Evolutionary conservation across 2,329 filamentous ascomycete species (phyloP).

Genomic region (Scytalidium lignicola): DNA sequence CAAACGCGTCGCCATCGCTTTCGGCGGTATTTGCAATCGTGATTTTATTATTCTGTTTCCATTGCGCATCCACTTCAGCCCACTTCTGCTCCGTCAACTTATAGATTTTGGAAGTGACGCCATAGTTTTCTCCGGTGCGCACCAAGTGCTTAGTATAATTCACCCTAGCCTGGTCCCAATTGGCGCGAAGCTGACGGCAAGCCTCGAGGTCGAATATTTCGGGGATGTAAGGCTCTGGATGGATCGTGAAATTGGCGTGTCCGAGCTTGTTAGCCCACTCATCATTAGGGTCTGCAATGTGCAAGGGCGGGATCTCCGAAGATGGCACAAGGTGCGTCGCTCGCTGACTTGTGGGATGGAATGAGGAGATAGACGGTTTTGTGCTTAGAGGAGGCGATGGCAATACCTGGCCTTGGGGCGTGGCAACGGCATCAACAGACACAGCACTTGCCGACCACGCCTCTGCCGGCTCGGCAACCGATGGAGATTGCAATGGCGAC

Average conservation of each 20-base stretch:
- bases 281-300: conserved; percentile 66
- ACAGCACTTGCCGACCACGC: conserved; percentile 36
- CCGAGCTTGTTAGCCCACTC: conserved; percentile 82
- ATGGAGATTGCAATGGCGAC: conserved; percentile 83
- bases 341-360: conserved; percentile 41
- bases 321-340: conserved; percentile 44
- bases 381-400: conserved; percentile 72
- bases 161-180: conserved; percentile 78
- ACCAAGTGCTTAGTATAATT: conserved; percentile 89
- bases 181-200: conserved; percentile 62
- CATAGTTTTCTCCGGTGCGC: conserved; percentile 85
- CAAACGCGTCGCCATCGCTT: conserved; percentile 35
- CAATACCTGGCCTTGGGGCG: conserved; percentile 39
- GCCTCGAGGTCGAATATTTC: conserved; percentile 48
- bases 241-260: conserved; percentile 89
- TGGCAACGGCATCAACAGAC: conserved; percentile 35
- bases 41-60: conserved; percentile 65
- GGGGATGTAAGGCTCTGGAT: conserved; percentile 73
- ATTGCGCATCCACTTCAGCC: conserved; percentile 70
- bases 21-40: conserved; percentile 49
- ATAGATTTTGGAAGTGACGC: conserved; percentile 83
- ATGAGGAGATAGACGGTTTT: conserved; percentile 72
- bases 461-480: conserved; percentile 53
- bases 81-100: conserved; percentile 83
- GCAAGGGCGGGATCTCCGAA: conserved; percentile 56